Percentiles rank a stretch among this genome's conserved stretches.
Evolutionary conservation across 2,329 filamentous ascomycete genomes (phyloP).

Genomic region (Penicillium sp.): DNA sequence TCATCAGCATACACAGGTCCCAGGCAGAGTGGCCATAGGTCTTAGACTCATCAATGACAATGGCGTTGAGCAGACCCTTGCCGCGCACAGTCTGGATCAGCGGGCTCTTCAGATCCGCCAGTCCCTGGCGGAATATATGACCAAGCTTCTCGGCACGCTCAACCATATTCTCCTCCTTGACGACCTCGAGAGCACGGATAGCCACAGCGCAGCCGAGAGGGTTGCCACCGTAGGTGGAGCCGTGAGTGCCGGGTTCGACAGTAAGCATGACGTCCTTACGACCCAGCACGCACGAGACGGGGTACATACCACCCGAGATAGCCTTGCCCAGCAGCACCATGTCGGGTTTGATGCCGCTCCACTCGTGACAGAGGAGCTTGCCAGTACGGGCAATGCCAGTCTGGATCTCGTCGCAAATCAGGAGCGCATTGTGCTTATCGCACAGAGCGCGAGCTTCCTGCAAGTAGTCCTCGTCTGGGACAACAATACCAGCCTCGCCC

Average conservation of each 20-base stretch:
- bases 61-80: slow-evolving; percentile 91
- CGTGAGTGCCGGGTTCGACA: slow-evolving; percentile 92
- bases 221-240: slow-evolving; percentile 97
- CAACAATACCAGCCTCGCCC: slow-evolving; percentile 93
- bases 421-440: slow-evolving; percentile 88
- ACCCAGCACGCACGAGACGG: slow-evolving; percentile 88
- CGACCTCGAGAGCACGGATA: slow-evolving; percentile 87
- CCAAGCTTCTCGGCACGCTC: slow-evolving; percentile 77
- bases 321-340: slow-evolving; percentile 94
- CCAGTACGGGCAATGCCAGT: slow-evolving; percentile 95
- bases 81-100: slow-evolving; percentile 80
- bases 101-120: slow-evolving; percentile 70
- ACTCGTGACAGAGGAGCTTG: slow-evolving; percentile 88
- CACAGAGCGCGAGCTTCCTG: slow-evolving; percentile 74
- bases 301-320: slow-evolving; percentile 97
- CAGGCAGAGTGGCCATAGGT: slow-evolving; percentile 83
- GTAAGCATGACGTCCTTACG: slow-evolving; percentile 91
- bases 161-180: slow-evolving; percentile 85
- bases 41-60: slow-evolving; percentile 88
- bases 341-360: slow-evolving; percentile 92
- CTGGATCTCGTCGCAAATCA: slow-evolving; percentile 98
- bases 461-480: slow-evolving; percentile 87
- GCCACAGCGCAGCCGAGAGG: slow-evolving; percentile 92
- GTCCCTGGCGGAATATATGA: slow-evolving; percentile 72
- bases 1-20: slow-evolving; percentile 94